Percentiles rank a stretch among this genome's conserved stretches.
These are phyloP conservation scores for Stylosanthes scabra DNA, from an alignment of 331 rosid species.

Conservation along the genomic window DNA sequence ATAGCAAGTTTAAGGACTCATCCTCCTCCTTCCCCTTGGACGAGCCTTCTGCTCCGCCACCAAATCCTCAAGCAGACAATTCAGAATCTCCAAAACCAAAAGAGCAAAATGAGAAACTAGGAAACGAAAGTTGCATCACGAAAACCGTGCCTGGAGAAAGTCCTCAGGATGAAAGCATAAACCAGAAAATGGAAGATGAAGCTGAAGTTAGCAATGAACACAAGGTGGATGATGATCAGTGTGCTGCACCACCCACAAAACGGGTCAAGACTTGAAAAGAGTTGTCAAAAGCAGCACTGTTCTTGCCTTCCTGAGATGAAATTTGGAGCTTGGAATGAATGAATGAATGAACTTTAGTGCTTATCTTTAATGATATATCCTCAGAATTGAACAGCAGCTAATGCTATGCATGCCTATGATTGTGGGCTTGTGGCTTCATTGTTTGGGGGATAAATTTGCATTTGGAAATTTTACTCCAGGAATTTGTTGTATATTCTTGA, in stretches of 20 bases:
- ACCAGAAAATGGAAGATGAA: conserved; percentile 44
- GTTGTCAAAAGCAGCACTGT: conserved; percentile 24
- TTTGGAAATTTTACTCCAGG: conserved; percentile 20
- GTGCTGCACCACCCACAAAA: conserved; percentile 51
- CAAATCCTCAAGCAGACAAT: conserved; percentile 29
- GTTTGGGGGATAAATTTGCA: conserved; percentile 28
- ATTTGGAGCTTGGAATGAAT: neutral
- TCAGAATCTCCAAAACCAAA: conserved; percentile 39
- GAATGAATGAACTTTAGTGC: conserved; percentile 13
- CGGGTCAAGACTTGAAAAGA: conserved; percentile 55
- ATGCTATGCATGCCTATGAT: neutral
- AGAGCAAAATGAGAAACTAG: conserved; percentile 34
- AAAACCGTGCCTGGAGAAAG: conserved; percentile 34
- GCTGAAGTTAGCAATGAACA: conserved; percentile 33
- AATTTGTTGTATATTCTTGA: conserved; percentile 38
- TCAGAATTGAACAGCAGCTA: conserved; percentile 20
- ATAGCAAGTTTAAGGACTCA: conserved; percentile 54
- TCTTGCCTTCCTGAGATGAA: conserved; percentile 5
- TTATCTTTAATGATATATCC: conserved; percentile 28
- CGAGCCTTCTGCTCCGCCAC: conserved; percentile 41
- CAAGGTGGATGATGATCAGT: conserved; percentile 27
- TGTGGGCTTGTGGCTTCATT: conserved; percentile 32
- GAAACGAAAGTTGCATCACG: conserved; percentile 24
- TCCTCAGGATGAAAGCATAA: conserved; percentile 45
- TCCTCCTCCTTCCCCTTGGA: conserved; percentile 40